A percentile compares a stretch with the other conserved stretches of the same genome.
Conservation (phyloP, 2,329 filamentous ascomycete species). For the Trichoderma breve region DNA sequence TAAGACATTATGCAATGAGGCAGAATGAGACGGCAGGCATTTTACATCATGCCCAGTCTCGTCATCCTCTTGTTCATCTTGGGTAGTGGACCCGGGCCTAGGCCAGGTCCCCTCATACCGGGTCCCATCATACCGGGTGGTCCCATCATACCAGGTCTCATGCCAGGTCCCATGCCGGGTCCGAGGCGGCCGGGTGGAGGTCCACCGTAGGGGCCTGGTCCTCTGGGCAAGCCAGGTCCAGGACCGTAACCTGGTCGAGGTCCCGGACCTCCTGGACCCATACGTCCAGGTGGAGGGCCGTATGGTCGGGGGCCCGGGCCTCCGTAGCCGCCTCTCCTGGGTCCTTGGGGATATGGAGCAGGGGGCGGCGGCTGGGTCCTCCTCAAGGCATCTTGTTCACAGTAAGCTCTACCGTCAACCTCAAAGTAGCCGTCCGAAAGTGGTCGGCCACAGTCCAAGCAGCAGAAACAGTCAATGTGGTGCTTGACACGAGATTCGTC, state of each 20-base stretch:
- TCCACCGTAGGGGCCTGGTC: slow-evolving; percentile 21
- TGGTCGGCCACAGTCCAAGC: slow-evolving; percentile 70
- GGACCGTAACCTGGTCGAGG: slow-evolving; percentile 21
- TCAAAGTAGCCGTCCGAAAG: slow-evolving; percentile 89
- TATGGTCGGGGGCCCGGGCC: slow-evolving; percentile 13
- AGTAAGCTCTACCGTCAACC: slow-evolving; percentile 75
- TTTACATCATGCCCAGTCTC: slow-evolving; percentile 56
- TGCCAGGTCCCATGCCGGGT: slow-evolving; percentile 15
- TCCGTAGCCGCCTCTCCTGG: slow-evolving; percentile 8
- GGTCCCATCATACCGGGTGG: slow-evolving; percentile 19
- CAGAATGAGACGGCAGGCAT: background rate
- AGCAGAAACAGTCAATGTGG: slow-evolving; percentile 84
- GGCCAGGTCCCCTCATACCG: slow-evolving; percentile 19
- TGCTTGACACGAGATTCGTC: slow-evolving; percentile 76
- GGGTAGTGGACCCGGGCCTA: slow-evolving; percentile 30
- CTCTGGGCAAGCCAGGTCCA: slow-evolving; percentile 14
- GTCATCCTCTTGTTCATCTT: slow-evolving; percentile 64
- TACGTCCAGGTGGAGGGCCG: slow-evolving; percentile 23
- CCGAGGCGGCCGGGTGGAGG: slow-evolving; percentile 20
- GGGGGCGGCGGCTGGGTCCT: slow-evolving; percentile 40
- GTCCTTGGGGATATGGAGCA: background rate
- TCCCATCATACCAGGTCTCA: slow-evolving; percentile 19
- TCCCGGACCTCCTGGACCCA: slow-evolving; percentile 22
- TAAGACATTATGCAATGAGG: slow-evolving; percentile 1
- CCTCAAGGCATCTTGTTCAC: slow-evolving; percentile 78